Base-by-base conservation (phyloP, 2,329 filamentous ascomycete species). In the Drechmeria coniospora region DNA sequence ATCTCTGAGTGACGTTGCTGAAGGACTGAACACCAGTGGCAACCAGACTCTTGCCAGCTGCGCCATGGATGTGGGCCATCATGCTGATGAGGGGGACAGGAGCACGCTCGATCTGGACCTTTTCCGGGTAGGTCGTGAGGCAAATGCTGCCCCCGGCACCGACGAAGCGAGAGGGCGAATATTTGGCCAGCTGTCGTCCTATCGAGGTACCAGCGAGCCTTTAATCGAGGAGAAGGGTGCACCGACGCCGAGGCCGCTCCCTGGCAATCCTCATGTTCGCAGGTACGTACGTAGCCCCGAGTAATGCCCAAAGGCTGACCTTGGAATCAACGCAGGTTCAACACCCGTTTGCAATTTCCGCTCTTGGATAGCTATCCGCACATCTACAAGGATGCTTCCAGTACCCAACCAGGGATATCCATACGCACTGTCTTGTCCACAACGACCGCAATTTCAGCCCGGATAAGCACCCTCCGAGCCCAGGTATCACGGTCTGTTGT, bases 301-400 rank as follows among this genome's bases (percentile, higher is more conserved):
- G n/a, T 19, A 1, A 17, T 20, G 4, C 8, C n/a, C 11, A 17
- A 38, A 16, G 5, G 9, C 12, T 18, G 10, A 29, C 14, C 14
- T n/a, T n/a, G n/a, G n/a, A n/a, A n/a, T n/a, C n/a, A n/a, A n/a
- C 22, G 6, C 21, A 38, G 37, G 5, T 34, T 33, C 15, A 14
- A 10, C 9, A 37, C 34, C 8, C 10, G 11, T 4, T n/a, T 35
- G 10, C 21, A 29, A 15, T 37, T 35, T 44, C 84, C 87, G 1
- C 46, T 86, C 16, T 64, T 92, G 19, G 75, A 90, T 45, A 92
- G 83, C 48, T 94, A 80, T 46, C 90, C 90, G 1, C 57, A 59
- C 17, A 77, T 94, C 29, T 83, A 86, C 49, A 47, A 62, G 12
- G 53, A 61, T 28, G 47, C 12, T 13, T 23, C 48, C 2, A 39